Conservation (phyloP, 1,284 basidiomycete genomes). For the Calocybe gambosa region DNA sequence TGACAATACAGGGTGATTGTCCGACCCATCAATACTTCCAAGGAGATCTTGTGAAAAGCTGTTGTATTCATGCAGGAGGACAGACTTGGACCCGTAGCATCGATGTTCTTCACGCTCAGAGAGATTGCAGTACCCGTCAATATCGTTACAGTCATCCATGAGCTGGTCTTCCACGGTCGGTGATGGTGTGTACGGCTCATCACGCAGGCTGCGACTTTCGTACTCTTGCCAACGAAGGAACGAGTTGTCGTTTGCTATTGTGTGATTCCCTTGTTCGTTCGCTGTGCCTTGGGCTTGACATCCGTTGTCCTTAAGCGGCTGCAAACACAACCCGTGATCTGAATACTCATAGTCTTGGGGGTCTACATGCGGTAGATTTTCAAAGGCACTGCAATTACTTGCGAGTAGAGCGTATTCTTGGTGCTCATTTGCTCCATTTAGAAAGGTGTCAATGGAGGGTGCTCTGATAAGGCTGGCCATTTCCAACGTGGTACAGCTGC, state of each 20-base stretch:
- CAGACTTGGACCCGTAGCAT: not conserved
- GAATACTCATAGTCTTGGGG: slow-evolving; percentile 13
- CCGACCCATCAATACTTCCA: not conserved
- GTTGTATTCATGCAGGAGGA: not conserved
- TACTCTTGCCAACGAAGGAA: slow-evolving; percentile 6
- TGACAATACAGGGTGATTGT: not conserved
- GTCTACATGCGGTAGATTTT: slow-evolving; percentile 8
- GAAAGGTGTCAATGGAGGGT: not conserved
- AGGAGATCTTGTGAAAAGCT: not conserved
- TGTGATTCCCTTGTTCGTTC: not conserved
- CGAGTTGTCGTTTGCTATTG: not conserved
- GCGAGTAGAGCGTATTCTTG: not conserved
- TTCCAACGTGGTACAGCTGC: not conserved
- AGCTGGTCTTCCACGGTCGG: not conserved
- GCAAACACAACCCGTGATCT: slow-evolving; percentile 2
- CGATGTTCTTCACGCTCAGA: not conserved
- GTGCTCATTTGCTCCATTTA: not conserved
- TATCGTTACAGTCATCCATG: not conserved
- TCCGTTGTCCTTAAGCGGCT: not conserved
- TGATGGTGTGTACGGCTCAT: not conserved
- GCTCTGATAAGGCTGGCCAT: not conserved
- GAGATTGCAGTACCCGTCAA: not conserved
- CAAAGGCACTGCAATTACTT: not conserved
- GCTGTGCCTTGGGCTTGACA: not conserved
- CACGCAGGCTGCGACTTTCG: not conserved